Evolutionary conservation across 1,284 basidiomycete species (phyloP), one percentile per base, ranked within the genome.

Genomic region (Rhodotorula sp.): DNA sequence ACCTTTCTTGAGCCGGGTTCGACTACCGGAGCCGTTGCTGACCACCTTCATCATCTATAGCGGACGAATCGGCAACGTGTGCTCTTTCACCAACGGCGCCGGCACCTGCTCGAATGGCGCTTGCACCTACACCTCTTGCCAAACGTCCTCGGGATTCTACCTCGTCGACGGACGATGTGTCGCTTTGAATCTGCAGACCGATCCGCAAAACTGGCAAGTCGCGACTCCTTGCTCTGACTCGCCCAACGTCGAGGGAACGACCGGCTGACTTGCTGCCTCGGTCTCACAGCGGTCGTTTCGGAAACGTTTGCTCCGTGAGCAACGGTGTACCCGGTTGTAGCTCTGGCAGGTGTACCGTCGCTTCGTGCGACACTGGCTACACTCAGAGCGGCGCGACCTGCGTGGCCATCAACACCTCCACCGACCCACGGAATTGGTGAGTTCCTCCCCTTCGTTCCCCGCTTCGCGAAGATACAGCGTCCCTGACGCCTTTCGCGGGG

Each of bases 391-490:
- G 66, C 64, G n/a, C 29, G 46, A 48, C 29, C 1, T 62, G 67
- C 59, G 59, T 62, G 15, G 48, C 63, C 42, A 67, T 67, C 58
- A 67, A 66, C 48, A 62, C 62, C 22, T 17, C 26, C 6, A n/a
- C 54, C 42, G 63, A 67, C 37, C 62, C 56, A 26, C 58, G 54
- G 24, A 66, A 64, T 60, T 56, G 64, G 29, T 66, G 30, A 70
- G 62, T 24, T 51, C 49, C 14, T 76, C 71, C 65, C 68, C 73
- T 5, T 48, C 63, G 10, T 57, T 57, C 1, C 1, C 5, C 2
- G 24, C 0, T 72, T 66, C 33, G 56, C 70, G 24, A 75, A 75
- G 65, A 70, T 68, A n/a, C 33, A 72, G 72, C 10, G 53, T 63
- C 8, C 29, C 61, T 6, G 44, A 49, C 3, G 70, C 72, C 67